phyloP scores from a whole-genome alignment of 164 flowering plant species.

The Magnolia changhungtana region DNA sequence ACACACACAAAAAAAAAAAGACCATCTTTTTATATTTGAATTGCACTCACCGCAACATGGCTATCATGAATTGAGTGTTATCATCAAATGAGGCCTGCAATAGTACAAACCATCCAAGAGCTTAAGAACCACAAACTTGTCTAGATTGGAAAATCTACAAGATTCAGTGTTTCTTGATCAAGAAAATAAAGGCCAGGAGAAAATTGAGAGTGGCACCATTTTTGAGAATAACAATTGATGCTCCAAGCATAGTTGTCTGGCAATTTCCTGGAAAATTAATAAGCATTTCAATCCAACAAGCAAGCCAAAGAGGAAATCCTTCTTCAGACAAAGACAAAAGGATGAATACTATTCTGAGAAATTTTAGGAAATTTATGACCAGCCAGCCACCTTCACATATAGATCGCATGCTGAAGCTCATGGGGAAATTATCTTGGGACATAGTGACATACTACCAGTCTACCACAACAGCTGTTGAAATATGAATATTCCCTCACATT shows the following conservation, averaged over 20 bases:
- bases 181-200: slow-evolving; percentile 8
- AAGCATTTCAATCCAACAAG: neutral
- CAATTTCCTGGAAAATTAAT: slow-evolving; percentile 69
- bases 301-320: neutral
- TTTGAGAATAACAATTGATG: slow-evolving; percentile 80
- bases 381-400: neutral
- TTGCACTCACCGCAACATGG: slow-evolving; percentile 69
- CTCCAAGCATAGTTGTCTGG: slow-evolving; percentile 84
- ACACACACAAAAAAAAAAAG: too few species aligned
- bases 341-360: neutral
- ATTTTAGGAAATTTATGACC: neutral
- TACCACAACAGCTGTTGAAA: neutral
- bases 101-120: slow-evolving; percentile 2
- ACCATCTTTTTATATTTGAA: neutral
- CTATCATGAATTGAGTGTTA: slow-evolving; percentile 80
- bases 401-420: neutral
- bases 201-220: slow-evolving; percentile 51
- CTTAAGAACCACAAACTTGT: slow-evolving; percentile 9
- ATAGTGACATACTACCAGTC: neutral
- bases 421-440: neutral
- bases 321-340: neutral
- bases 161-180: neutral
- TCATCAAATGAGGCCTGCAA: slow-evolving; percentile 93
- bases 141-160: slow-evolving; percentile 5
- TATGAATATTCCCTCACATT: neutral